phyloP scores from a whole-genome alignment of 345 rosid species.

The Arabis alpina region DNA sequence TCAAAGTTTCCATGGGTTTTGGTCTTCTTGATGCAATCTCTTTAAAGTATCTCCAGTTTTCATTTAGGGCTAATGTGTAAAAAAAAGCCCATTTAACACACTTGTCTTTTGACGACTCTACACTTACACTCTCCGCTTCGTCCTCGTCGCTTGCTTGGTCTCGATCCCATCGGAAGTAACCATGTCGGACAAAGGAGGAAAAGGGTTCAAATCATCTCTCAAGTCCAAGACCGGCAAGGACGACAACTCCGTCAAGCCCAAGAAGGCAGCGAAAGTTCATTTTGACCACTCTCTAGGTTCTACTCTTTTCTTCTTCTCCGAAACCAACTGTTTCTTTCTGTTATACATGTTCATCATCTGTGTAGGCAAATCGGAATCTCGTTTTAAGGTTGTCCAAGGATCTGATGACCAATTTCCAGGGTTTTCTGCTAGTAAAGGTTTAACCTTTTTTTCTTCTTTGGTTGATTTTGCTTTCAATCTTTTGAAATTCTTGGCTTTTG shows the following conservation, averaged over 20 bases:
- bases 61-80: no score
- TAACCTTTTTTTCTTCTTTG: neutral
- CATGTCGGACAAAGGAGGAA: conserved; percentile 81
- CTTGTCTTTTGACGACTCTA: no score
- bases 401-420: conserved; percentile 48
- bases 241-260: conserved; percentile 44
- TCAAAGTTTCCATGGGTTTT: no score
- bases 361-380: conserved; percentile 39
- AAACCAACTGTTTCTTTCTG: conserved; percentile 1
- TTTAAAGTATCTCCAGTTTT: no score
- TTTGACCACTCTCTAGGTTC: conserved; percentile 53
- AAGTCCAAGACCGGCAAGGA: conserved; percentile 58
- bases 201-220: conserved; percentile 57
- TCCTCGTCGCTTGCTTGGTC: neutral
- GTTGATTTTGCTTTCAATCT: conserved; percentile 6
- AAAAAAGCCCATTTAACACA: no score
- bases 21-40: no score
- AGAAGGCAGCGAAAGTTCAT: conserved; percentile 64
- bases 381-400: conserved; percentile 38
- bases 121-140: neutral
- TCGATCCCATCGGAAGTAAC: neutral
- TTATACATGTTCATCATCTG: neutral
- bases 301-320: neutral
- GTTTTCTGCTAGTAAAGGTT: conserved; percentile 46
- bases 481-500: neutral